Conservation (phyloP, 495 filamentous ascomycete genomes). For the Parachaetomium inaequale region DNA sequence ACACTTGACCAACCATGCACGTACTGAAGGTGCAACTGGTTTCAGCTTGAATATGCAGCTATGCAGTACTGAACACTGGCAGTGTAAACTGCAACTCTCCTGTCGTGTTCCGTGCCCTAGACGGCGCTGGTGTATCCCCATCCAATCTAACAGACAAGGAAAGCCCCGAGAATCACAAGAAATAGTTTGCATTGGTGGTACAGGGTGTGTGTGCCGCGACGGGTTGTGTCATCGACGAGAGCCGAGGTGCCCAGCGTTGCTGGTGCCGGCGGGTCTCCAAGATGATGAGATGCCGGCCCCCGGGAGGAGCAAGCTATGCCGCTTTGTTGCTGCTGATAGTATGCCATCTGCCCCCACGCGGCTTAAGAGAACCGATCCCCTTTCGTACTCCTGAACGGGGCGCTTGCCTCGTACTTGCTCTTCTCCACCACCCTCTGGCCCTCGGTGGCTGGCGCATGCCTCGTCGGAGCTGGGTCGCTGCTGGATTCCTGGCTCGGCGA, state of each 20-base stretch:
- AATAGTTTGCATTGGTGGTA: neutral
- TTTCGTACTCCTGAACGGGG: conserved; percentile 66
- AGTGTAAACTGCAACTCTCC: neutral
- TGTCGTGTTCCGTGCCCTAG: neutral
- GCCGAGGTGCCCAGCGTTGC: neutral
- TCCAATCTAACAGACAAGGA: neutral
- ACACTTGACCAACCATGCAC: neutral
- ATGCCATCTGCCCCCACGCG: neutral
- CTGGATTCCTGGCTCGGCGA: conserved; percentile 78
- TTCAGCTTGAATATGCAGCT: neutral
- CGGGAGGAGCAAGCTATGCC: neutral
- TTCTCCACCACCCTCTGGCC: conserved; percentile 67
- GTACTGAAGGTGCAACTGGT: neutral
- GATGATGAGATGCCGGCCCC: no score
- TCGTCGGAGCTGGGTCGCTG: conserved; percentile 79
- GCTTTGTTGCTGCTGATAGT: neutral
- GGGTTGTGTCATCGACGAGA: neutral
- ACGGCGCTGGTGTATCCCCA: neutral
- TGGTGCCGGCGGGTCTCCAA: neutral
- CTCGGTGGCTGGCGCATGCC: conserved; percentile 75
- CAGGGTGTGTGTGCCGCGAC: neutral
- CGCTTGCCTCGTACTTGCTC: conserved; percentile 79
- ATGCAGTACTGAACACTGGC: neutral
- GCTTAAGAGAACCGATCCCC: conserved; percentile 73
- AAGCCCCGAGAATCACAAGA: neutral